phyloP scores from a whole-genome alignment of 345 rosid species.

The Gynandropsis gynandra region DNA sequence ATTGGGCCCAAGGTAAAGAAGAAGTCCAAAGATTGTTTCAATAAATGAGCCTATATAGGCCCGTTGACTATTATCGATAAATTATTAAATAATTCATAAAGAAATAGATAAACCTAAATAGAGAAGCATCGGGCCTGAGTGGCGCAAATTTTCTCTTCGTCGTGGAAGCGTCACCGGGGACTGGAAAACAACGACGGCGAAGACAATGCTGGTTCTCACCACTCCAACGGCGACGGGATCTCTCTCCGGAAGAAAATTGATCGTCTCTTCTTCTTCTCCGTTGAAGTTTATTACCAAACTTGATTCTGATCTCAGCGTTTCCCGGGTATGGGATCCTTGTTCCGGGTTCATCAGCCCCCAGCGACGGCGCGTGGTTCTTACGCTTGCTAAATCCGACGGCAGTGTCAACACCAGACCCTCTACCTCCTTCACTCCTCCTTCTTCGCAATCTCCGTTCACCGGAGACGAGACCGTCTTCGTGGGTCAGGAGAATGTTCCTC shows the following conservation, averaged over 20 bases:
- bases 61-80: no score
- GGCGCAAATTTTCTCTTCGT: no score
- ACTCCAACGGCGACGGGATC: constrained; percentile 48
- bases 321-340: constrained; percentile 15
- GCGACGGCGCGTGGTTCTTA: constrained; percentile 26
- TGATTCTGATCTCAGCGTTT: constrained; percentile 27
- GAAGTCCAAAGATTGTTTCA: no score
- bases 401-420: constrained; percentile 40
- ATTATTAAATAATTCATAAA: no score
- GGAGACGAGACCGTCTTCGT: constrained; percentile 44
- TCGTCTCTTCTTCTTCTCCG: constrained; percentile 20
- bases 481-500: constrained; percentile 56
- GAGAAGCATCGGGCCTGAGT: no score
- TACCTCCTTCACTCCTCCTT: constrained; percentile 23
- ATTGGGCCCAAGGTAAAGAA: no score
- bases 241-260: constrained; percentile 32
- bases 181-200: neutral
- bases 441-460: constrained; percentile 27
- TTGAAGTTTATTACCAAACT: constrained; percentile 30
- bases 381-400: constrained; percentile 58
- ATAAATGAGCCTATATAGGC: no score
- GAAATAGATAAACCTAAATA: no score
- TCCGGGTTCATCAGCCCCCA: constrained; percentile 23
- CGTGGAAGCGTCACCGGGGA: no score
- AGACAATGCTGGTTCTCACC: constrained; percentile 44